These are phyloP conservation scores for Lachancea fermentati DNA, from an alignment of 805 yeast genomes.

Conservation along the genomic window DNA sequence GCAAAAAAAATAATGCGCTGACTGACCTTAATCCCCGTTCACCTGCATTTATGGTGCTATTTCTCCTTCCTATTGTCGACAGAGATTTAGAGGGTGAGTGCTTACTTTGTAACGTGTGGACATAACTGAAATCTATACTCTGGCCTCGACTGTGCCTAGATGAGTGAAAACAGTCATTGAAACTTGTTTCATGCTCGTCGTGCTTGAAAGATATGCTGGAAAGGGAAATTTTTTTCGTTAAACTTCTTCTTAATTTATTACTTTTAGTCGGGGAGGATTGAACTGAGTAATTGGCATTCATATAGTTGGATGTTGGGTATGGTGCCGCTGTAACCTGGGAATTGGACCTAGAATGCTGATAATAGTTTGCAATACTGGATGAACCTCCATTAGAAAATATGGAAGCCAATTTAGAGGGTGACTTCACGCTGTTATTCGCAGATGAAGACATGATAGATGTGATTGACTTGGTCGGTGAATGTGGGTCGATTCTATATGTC, in stretches of 20 bases:
- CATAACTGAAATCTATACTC: constrained; percentile 30
- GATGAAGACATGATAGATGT: constrained; percentile 21
- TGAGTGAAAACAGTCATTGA: constrained; percentile 2
- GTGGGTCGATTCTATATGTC: constrained; percentile 17
- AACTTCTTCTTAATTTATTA: constrained; percentile 19
- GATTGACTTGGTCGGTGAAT: constrained; percentile 33
- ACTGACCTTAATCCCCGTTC: constrained; percentile 4
- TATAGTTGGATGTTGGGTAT: constrained; percentile 4
- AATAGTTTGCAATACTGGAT: constrained; percentile 1
- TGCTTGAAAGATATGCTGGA: constrained; percentile 27
- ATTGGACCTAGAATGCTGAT: constrained; percentile 17
- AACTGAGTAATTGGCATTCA: constrained; percentile 12
- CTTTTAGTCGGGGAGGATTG: constrained; percentile 29
- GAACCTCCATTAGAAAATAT: constrained; percentile 5
- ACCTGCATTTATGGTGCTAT: constrained; percentile 5
- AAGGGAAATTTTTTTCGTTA: constrained; percentile 29
- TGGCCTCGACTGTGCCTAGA: constrained; percentile 20
- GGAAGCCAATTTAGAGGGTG: constrained; percentile 3
- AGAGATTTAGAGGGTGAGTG: constrained; percentile 32
- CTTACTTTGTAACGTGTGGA: constrained; percentile 26
- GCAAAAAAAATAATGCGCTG: constrained; percentile 4
- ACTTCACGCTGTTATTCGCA: constrained; percentile 3
- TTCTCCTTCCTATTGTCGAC: constrained; percentile 11
- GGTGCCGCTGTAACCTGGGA: constrained; percentile 16
- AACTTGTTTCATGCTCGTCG: constrained; percentile 5